Evolutionary conservation across 495 filamentous ascomycete species (phyloP).

Genomic region (Symbiotaphrina buchneri): DNA sequence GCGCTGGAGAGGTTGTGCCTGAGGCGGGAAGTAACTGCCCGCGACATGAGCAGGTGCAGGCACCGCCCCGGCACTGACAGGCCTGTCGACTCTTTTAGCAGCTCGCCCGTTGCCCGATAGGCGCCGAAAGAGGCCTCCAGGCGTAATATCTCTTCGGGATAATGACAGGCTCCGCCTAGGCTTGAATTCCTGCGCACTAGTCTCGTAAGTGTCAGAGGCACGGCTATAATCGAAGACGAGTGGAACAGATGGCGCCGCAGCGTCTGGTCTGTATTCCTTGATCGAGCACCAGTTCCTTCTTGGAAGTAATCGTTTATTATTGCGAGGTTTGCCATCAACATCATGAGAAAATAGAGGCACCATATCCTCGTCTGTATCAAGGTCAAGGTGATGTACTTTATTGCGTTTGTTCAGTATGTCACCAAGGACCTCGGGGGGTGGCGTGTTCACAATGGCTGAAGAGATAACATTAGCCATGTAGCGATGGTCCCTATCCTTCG

Average conservation of each 20-base stretch:
- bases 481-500: slow-evolving; percentile 71
- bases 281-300: slow-evolving; percentile 89
- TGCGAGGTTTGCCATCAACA: slow-evolving; percentile 69
- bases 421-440: slow-evolving; percentile 71
- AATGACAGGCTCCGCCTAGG: slow-evolving; percentile 34
- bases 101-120: slow-evolving; percentile 19
- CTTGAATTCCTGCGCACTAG: slow-evolving; percentile 17
- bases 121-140: slow-evolving; percentile 29
- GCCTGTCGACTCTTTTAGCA: slow-evolving; percentile 26
- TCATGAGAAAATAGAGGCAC: slow-evolving; percentile 78
- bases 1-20: slow-evolving; percentile 1
- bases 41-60: slow-evolving; percentile 13
- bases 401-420: slow-evolving; percentile 88
- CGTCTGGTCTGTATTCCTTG: slow-evolving; percentile 52
- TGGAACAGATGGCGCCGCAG: slow-evolving; percentile 47
- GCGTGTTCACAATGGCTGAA: slow-evolving; percentile 79
- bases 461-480: slow-evolving; percentile 87
- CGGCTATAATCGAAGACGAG: slow-evolving; percentile 19
- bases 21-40: slow-evolving; percentile 18
- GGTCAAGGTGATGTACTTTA: slow-evolving; percentile 73
- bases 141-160: slow-evolving; percentile 26
- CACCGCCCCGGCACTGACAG: not conserved
- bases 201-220: slow-evolving; percentile 9
- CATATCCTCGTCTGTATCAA: slow-evolving; percentile 82
- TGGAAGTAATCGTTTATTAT: slow-evolving; percentile 79